Base-by-base conservation (phyloP, 2,329 filamentous ascomycete species). In the Stagonosporopsis rhizophila region DNA sequence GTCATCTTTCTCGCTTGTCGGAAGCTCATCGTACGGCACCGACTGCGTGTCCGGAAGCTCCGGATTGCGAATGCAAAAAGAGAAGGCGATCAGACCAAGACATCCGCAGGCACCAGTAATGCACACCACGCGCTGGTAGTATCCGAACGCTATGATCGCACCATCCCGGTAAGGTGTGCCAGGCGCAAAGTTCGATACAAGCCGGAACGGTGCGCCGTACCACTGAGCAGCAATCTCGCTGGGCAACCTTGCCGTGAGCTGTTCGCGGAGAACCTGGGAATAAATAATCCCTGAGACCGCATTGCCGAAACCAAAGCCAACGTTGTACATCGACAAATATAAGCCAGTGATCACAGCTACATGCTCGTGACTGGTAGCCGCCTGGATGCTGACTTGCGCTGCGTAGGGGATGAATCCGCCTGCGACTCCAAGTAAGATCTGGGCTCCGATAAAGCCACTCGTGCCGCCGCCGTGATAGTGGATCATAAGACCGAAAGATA, bases 401-500 rank as follows among this genome's bases (percentile, higher is more conserved):
- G 81, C 77, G 51, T 83, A 83, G 0, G 81, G 75, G 73, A 89
- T 89, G 73, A 89, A 78, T 47, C 87, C 87, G 40, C 85, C 86
- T 1, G 84, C 85, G 47, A 88, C 78, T 58, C 87, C 87, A 1
- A 89, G 79, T 2, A 89, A 74, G 6, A 88, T 75, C 68, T 89
- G 85, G 1, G 83, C 85, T 14, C 82, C 86, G 54, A 89, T 84
- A 49, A 89, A 78, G 27, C 87, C 87, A 1, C 80, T 78, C 52
- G 76, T 78, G 1, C 70, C 75, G 0, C 81, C 80, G 27, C 85
- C 85, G 22, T 86, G 84, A 77, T 80, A 89, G 62, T 81, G 78
- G 65, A 89, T 88, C 25, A 89, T 77, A 0, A 89, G 79, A 8
- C 86, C 86, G 56, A 87, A 88, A 1, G 86, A 85, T 14, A 87